Conservation (phyloP, 768 basidiomycete species). For the Neoboletus brunneissimus region DNA sequence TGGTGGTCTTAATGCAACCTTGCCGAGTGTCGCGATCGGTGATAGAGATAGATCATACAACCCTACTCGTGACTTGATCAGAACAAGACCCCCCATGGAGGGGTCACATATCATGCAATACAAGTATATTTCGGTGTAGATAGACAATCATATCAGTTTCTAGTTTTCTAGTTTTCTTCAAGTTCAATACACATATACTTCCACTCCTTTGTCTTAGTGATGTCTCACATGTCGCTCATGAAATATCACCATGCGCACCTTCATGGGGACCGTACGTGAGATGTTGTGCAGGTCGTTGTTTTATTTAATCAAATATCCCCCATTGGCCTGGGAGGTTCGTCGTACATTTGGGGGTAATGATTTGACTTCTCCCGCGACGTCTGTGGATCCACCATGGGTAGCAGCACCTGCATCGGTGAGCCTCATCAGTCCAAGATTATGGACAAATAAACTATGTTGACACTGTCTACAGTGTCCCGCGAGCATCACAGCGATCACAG, state of each 20-base stretch:
- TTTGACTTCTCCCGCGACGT: conserved; percentile 10
- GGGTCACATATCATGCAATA: conserved; percentile 16
- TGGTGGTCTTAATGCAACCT: conserved; percentile 28
- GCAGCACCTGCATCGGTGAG: not conserved
- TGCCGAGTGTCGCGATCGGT: conserved; percentile 11
- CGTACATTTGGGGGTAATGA: not conserved
- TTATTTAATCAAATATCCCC: not conserved
- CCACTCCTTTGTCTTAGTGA: not conserved
- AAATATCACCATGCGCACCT: not conserved
- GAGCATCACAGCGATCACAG: not conserved
- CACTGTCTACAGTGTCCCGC: not conserved
- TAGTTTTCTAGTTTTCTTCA: not conserved
- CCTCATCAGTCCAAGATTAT: not conserved
- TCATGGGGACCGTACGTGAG: not conserved
- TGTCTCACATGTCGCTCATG: not conserved
- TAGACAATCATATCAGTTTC: not conserved
- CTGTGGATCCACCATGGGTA: not conserved
- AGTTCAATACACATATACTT: not conserved
- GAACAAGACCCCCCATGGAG: conserved; percentile 7
- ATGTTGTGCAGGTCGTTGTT: not conserved
- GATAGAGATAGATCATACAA: conserved; percentile 9
- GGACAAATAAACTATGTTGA: not conserved
- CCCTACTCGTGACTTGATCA: conserved; percentile 10
- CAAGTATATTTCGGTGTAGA: not conserved
- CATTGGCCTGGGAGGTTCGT: too few relatives aligned